Conservation (phyloP, 1,284 basidiomycete species). For the Sporisorium exsertum region DNA sequence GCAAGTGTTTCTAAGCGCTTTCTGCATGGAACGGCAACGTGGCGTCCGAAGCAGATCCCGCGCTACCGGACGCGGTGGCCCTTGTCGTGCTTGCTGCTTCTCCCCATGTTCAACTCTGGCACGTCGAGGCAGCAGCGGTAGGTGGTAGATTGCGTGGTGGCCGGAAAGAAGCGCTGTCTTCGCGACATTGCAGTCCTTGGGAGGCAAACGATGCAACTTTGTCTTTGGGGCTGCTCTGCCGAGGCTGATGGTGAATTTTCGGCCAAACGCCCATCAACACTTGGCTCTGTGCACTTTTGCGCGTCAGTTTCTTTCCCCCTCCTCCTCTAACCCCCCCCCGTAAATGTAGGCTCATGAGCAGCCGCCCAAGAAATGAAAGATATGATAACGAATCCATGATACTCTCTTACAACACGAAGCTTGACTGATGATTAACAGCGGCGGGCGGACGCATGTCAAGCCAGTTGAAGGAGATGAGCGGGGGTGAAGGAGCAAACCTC, state of each 20-base stretch:
- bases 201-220: neutral
- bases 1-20: constrained; percentile 67
- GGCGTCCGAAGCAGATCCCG: constrained; percentile 7
- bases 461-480: too few species aligned
- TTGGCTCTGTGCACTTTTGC: neutral
- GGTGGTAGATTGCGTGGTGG: neutral
- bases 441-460: too few species aligned
- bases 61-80: neutral
- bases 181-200: neutral
- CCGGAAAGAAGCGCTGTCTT: neutral
- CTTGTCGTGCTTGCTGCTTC: constrained; percentile 4
- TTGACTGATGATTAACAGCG: neutral
- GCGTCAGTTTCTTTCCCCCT: neutral
- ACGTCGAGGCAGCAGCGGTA: constrained; percentile 2
- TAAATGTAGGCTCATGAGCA: constrained; percentile 16
- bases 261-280: neutral
- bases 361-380: constrained; percentile 17
- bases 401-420: neutral
- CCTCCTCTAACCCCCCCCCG: neutral
- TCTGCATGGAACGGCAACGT: neutral
- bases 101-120: neutral
- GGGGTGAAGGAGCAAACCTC: too few species aligned
- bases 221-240: neutral
- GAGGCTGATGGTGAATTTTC: neutral
- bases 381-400: constrained; percentile 13